phyloP scores from a whole-genome alignment of 305 asterid species.

The Fraxinus sp. region DNA sequence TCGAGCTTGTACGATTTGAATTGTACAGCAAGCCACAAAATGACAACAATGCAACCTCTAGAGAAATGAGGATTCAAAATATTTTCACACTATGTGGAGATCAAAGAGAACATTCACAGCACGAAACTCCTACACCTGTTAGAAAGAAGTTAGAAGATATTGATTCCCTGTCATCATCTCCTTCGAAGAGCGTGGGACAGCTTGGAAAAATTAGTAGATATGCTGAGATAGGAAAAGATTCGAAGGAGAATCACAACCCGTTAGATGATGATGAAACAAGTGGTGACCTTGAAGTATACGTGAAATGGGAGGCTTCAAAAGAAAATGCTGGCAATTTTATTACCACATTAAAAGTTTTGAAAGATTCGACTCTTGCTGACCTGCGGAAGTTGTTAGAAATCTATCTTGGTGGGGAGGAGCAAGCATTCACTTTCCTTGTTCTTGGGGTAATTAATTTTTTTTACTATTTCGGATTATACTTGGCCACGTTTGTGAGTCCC shows the following conservation, averaged over 20 bases:
- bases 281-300: constrained; percentile 30
- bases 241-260: constrained; percentile 42
- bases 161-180: not conserved
- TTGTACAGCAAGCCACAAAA: not conserved
- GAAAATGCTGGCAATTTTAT: constrained; percentile 68
- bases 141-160: constrained; percentile 18
- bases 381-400: constrained; percentile 72
- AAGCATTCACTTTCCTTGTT: constrained; percentile 62
- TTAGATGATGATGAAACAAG: constrained; percentile 18
- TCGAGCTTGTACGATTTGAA: not conserved
- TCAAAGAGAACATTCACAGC: constrained; percentile 49
- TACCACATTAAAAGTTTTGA: constrained; percentile 54
- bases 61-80: constrained; percentile 55
- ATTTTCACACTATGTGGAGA: constrained; percentile 68
- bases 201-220: constrained; percentile 20
- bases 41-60: constrained; percentile 10
- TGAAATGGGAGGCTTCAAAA: constrained; percentile 81
- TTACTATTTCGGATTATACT: not conserved
- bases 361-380: constrained; percentile 73
- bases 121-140: constrained; percentile 28
- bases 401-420: constrained; percentile 56
- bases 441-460: constrained; percentile 48
- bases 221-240: constrained; percentile 23
- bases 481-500: not conserved
- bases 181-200: not conserved